Base-by-base conservation (phyloP, 2,329 filamentous ascomycete species). In the Epicoccum nigrum region DNA sequence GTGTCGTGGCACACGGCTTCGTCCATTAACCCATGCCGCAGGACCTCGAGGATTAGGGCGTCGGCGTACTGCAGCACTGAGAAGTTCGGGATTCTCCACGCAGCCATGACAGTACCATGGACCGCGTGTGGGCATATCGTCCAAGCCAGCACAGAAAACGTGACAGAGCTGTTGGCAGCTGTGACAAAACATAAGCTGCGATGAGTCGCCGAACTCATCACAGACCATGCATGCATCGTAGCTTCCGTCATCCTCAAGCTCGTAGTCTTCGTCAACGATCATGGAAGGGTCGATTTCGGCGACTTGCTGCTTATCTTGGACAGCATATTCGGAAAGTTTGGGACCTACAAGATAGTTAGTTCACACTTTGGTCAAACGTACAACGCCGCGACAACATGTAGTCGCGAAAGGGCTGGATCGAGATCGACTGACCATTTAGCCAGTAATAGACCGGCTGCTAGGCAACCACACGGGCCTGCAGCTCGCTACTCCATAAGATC, bases 31-130 rank as follows among this genome's bases (percentile, higher is more conserved):
- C 61, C 64, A 72, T 41, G 64, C 67, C 30, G 66, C 69, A 45
- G 67, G 71, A 28, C 65, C 65, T 37, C 65, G 60, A 16, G 64
- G 51, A 19, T 58, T 52, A 9, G 58, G 55, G 9, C 61, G 63
- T 43, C 63, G 55, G 30, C 62, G 64, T 19, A 61, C 54, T 52
- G 70, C 77, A 57, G 65, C 73, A 62, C 67, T 73, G 55, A 71
- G 72, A 51, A 69, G 47, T 16, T 66, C 55, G 1, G 71, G 71
- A 43, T 72, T 71, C 56, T 74, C 70, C 37, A 72, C 73, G 73
- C 94, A 99, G 64, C 89, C 86, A 74, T 94, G 86, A 77, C 94
- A 99, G 72, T 93, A 96, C 92, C 93, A 99, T 59, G 86, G 80
- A 21, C 89, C 89, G 23, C 69, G 64, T 17, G 81, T 76, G 17